These are phyloP conservation scores for Rutstroemia sydowiana DNA, from an alignment of 2,329 filamentous ascomycete species.

Conservation along the genomic window DNA sequence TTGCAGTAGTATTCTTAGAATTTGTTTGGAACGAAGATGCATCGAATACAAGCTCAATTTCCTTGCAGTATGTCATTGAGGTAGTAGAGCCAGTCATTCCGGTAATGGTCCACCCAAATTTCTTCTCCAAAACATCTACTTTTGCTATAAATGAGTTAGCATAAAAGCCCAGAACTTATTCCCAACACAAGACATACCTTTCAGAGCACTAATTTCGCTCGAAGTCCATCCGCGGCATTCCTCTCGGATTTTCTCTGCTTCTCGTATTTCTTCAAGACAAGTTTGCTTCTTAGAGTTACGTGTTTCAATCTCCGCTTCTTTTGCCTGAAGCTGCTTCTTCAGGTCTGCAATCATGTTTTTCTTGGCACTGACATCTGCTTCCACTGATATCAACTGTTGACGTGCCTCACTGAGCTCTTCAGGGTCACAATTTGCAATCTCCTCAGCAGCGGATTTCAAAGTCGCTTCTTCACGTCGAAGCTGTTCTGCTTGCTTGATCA, in stretches of 20 bases:
- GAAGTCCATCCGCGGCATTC: conserved; percentile 85
- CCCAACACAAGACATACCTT: conserved; percentile 47
- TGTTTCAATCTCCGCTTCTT: conserved; percentile 55
- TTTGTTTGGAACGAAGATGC: conserved; percentile 48
- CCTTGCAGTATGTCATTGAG: conserved; percentile 67
- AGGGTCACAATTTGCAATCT: conserved; percentile 73
- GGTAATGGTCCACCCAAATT: conserved; percentile 65
- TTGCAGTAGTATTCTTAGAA: conserved; percentile 12
- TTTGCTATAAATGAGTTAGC: conserved; percentile 47
- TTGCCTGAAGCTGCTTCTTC: conserved; percentile 57
- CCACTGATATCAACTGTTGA: conserved; percentile 55
- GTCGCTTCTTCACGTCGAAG: conserved; percentile 58
- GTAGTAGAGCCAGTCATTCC: conserved; percentile 54
- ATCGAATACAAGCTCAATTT: conserved; percentile 69
- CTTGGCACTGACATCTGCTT: conserved; percentile 64
- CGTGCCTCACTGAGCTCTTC: conserved; percentile 69
- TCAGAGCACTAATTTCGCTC: conserved; percentile 70
- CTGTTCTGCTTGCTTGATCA: conserved; percentile 52
- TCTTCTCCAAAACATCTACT: conserved; percentile 57
- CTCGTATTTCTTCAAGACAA: conserved; percentile 66
- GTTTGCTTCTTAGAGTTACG: conserved; percentile 60
- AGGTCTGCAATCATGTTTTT: conserved; percentile 59
- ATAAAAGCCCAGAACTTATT: not conserved
- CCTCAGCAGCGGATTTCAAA: conserved; percentile 64
- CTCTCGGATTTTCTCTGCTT: conserved; percentile 76